A percentile compares a stretch with the other conserved stretches of the same genome.
phyloP scores from a whole-genome alignment of 768 basidiomycete species.

The Leccinum boreale region DNA sequence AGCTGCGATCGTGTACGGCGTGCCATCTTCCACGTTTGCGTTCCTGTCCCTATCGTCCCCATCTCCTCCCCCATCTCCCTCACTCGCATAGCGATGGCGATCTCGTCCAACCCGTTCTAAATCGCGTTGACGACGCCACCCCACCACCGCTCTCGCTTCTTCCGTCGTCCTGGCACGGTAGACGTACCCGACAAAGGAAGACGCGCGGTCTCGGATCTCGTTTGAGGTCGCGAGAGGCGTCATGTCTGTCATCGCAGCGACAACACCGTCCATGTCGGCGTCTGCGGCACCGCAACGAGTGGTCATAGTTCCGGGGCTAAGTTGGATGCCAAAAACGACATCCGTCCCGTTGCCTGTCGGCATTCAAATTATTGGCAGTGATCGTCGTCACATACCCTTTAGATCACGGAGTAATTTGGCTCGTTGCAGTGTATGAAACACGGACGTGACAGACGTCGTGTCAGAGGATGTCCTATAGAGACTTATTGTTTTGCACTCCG shows the following conservation, averaged over 20 bases:
- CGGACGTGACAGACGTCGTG: not conserved
- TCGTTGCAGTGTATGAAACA: not conserved
- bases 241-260: not conserved
- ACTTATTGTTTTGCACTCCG: not conserved
- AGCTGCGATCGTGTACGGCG: constrained; percentile 67
- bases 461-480: not conserved
- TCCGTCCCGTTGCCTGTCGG: not conserved
- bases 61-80: not conserved
- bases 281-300: not conserved
- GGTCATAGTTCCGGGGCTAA: not conserved
- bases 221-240: constrained; percentile 48
- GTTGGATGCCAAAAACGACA: not conserved
- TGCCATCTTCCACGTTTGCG: not conserved
- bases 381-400: not conserved
- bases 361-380: not conserved
- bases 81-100: not conserved
- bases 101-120: not conserved
- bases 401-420: not conserved
- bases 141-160: constrained; percentile 47
- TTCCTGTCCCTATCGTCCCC: not conserved
- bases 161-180: constrained; percentile 51
- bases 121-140: not conserved
- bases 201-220: constrained; percentile 73
- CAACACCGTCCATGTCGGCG: not conserved
- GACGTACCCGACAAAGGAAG: constrained; percentile 65